phyloP scores from a whole-genome alignment of 2,329 filamentous ascomycete species.

The Claviceps citrina region DNA sequence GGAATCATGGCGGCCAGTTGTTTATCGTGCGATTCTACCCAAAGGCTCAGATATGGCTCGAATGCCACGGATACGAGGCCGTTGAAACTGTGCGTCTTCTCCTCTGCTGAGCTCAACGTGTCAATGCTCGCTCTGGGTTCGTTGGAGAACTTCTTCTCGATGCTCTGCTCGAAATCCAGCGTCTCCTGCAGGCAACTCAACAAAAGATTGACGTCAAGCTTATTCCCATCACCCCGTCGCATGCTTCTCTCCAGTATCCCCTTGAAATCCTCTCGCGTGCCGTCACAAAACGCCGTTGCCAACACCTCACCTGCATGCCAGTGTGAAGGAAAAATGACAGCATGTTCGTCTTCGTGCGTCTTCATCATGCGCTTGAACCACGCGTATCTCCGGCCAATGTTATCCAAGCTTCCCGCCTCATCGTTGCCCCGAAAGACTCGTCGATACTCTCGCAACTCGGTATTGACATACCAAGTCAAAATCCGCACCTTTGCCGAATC shows the following conservation, averaged over 20 bases:
- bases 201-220: constrained; percentile 77
- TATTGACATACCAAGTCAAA: constrained; percentile 96
- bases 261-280: constrained; percentile 89
- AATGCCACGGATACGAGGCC: constrained; percentile 93
- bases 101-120: constrained; percentile 66
- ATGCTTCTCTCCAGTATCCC: constrained; percentile 80
- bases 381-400: constrained; percentile 84
- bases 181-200: constrained; percentile 87
- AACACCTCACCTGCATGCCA: constrained; percentile 88
- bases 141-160: constrained; percentile 70
- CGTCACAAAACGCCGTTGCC: constrained; percentile 86
- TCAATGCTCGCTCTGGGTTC: constrained; percentile 71
- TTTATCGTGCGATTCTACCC: constrained; percentile 93
- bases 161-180: constrained; percentile 83
- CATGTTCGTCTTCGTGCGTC: constrained; percentile 87
- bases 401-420: constrained; percentile 89
- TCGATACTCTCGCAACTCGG: constrained; percentile 84
- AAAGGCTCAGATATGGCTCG: constrained; percentile 89
- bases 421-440: constrained; percentile 94
- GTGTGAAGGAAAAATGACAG: constrained; percentile 65
- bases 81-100: constrained; percentile 62
- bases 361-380: constrained; percentile 97
- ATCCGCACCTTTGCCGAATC: constrained; percentile 70
- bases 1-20: constrained; percentile 73
- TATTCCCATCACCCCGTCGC: constrained; percentile 59